Conservation (phyloP, 306 rosid genomes). For the Cucumis melo region DNA sequence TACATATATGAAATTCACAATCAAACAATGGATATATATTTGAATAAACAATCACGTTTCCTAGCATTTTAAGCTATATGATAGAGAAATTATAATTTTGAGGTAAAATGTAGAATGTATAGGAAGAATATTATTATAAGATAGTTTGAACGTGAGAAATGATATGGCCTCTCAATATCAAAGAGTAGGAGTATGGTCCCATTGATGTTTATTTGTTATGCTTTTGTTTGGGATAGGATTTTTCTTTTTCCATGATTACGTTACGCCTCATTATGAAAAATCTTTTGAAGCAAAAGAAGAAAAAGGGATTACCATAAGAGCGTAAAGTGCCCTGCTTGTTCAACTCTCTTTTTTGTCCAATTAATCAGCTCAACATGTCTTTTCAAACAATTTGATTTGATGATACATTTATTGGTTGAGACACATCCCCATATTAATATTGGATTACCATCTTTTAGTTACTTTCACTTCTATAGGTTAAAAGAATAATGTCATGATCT, state of each 20-base stretch:
- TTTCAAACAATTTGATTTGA: neutral
- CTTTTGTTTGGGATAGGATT: slow-evolving; percentile 16
- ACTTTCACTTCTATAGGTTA: no score
- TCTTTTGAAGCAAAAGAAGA: slow-evolving; percentile 20
- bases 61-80: neutral
- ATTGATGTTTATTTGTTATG: neutral
- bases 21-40: no score
- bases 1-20: neutral
- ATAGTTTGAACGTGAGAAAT: neutral
- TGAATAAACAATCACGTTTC: no score
- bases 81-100: neutral
- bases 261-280: slow-evolving; percentile 17
- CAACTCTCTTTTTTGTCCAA: slow-evolving; percentile 4
- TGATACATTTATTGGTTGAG: no score
- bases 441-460: no score
- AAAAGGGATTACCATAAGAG: slow-evolving; percentile 12
- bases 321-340: slow-evolving; percentile 8
- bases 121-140: neutral
- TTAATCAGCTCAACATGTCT: slow-evolving; percentile 15
- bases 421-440: no score
- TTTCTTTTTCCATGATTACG: slow-evolving; percentile 16
- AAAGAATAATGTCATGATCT: no score
- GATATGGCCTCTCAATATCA: slow-evolving; percentile 1
- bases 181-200: slow-evolving; percentile 2
- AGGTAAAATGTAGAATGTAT: neutral